A percentile compares a stretch with the other conserved stretches of the same genome.
Conservation (phyloP, 2,329 filamentous ascomycete species). For the Tricladium varicosporioides region DNA sequence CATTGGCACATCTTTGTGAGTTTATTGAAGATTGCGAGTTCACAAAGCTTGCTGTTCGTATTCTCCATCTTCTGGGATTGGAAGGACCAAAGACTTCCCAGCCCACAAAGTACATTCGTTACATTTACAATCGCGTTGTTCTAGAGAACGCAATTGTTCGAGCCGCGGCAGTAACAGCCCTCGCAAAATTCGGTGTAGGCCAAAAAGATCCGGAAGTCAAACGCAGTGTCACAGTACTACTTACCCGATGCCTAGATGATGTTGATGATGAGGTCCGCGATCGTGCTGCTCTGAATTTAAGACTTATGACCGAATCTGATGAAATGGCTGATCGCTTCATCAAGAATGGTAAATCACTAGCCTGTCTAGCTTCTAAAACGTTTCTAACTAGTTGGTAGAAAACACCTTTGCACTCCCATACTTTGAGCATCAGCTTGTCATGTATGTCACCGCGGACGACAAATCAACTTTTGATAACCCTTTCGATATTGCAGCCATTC, state of each 20-base stretch:
- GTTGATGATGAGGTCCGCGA: constrained; percentile 97
- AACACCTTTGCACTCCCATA: constrained; percentile 93
- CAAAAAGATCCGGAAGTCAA: constrained; percentile 97
- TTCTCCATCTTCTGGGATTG: constrained; percentile 87
- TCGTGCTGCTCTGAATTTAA: constrained; percentile 86
- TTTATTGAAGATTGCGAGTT: constrained; percentile 99
- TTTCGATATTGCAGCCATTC: constrained; percentile 89
- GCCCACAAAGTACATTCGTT: constrained; percentile 97
- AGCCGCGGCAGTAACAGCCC: constrained; percentile 89
- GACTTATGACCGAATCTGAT: constrained; percentile 82
- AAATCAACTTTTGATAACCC: constrained; percentile 79
- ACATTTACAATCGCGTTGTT: constrained; percentile 98
- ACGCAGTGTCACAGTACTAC: constrained; percentile 87
- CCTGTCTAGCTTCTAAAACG: neutral
- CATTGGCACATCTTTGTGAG: constrained; percentile 92
- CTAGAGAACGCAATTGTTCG: constrained; percentile 95
- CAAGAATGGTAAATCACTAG: constrained; percentile 70
- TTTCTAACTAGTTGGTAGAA: constrained; percentile 54
- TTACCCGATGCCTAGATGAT: constrained; percentile 92
- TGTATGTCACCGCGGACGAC: constrained; percentile 93
- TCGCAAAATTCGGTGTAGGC: constrained; percentile 95
- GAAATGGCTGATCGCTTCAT: constrained; percentile 84
- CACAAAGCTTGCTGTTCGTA: constrained; percentile 93
- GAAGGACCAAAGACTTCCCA: constrained; percentile 95
- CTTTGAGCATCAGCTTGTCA: constrained; percentile 94